Conservation (phyloP, 108 stramenopile species). For the Halocafeteria seosinensis region DNA sequence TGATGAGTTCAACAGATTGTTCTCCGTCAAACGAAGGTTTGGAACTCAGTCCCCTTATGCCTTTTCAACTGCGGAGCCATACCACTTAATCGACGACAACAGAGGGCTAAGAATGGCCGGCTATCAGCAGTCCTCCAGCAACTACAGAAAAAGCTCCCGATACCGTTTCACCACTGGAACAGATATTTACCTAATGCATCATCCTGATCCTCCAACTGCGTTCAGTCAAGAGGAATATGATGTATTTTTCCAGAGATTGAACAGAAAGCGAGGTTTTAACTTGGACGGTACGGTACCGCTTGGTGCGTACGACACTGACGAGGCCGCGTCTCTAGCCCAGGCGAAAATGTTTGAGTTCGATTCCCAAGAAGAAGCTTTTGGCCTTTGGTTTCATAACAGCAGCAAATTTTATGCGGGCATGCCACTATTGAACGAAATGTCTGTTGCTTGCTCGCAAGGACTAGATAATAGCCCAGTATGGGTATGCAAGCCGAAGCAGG, state of each 20-base stretch:
- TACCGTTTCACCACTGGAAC: background rate
- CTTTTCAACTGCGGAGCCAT: conserved; percentile 50
- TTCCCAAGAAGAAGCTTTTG: background rate
- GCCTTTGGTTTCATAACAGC: background rate
- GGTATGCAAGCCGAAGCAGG: background rate
- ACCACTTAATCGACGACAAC: background rate
- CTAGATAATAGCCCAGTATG: background rate
- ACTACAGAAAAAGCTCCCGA: background rate
- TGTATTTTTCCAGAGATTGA: background rate
- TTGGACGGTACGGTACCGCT: background rate
- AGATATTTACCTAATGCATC: background rate
- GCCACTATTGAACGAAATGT: background rate
- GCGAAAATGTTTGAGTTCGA: background rate
- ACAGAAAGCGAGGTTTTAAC: background rate
- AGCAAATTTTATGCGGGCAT: background rate
- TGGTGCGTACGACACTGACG: no score
- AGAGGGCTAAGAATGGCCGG: background rate
- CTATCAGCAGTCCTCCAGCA: background rate
- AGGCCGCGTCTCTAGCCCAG: background rate
- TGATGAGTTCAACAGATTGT: no score
- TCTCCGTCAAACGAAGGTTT: no score
- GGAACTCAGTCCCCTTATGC: conserved; percentile 38
- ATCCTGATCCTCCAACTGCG: background rate
- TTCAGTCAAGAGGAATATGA: background rate
- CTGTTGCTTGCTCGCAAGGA: background rate